A percentile compares a stretch with the other conserved stretches of the same genome.
phyloP scores from a whole-genome alignment of 345 rosid genomes.

The Gossypium stocksii region DNA sequence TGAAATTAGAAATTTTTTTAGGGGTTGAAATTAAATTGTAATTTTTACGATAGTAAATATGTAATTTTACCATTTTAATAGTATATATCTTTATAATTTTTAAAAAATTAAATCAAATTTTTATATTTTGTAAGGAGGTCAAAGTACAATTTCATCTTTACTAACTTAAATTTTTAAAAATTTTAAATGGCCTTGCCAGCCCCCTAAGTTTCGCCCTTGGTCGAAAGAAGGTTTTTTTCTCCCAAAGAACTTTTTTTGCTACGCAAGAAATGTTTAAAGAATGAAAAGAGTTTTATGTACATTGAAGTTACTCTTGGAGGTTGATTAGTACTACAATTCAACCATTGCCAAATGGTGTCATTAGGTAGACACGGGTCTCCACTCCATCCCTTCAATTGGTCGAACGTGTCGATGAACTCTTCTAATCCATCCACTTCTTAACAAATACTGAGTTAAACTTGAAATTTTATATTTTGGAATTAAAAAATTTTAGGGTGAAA shows the following conservation, averaged over 20 bases:
- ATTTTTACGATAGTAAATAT: too few relatives aligned
- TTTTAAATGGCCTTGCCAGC: too few relatives aligned
- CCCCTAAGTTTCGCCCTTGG: background rate
- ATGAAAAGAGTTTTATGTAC: background rate
- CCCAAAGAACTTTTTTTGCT: background rate
- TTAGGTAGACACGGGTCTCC: background rate
- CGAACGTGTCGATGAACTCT: background rate
- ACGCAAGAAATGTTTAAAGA: background rate
- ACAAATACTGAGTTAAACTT: background rate
- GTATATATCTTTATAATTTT: too few relatives aligned
- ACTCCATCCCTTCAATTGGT: background rate
- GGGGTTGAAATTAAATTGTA: too few relatives aligned
- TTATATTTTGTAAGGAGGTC: background rate
- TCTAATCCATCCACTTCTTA: constrained; percentile 1
- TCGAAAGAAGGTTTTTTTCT: background rate
- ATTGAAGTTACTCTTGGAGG: constrained; percentile 9
- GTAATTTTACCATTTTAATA: too few relatives aligned
- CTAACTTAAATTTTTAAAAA: too few relatives aligned
- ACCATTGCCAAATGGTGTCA: background rate
- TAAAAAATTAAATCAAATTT: too few relatives aligned
- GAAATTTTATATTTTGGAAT: background rate
- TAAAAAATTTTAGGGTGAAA: background rate
- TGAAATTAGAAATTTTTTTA: too few relatives aligned
- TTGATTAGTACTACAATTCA: background rate
- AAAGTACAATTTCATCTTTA: too few relatives aligned